Evolutionary conservation across 2,329 filamentous ascomycete species (phyloP), one percentile per base, ranked within the genome.

Genomic region (Alternaria incomplexa): DNA sequence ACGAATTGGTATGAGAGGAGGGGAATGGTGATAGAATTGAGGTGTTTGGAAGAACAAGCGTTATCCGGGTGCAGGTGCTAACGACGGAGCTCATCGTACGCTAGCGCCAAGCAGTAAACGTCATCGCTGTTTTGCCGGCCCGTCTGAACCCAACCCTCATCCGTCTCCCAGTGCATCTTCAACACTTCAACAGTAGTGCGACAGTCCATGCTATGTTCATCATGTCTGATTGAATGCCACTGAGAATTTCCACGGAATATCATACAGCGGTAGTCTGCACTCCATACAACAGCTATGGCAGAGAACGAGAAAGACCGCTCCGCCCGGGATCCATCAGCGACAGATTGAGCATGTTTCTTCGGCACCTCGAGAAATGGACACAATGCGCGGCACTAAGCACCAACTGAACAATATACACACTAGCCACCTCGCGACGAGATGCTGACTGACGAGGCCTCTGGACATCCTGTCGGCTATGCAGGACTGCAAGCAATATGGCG

Each of bases 91-190:
- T 65, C 55, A 25, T 57, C 23, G 50, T 51, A 64, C 56, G 56
- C 56, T 66, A 63, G 54, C 55, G 71, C 72, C 69, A 75, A 74
- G 73, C 44, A 67, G 70, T 40, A 68, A 72, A 71, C 73, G 73
- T 74, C 71, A 74, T 73, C 67, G 63, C 40, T 62, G 36, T 51
- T 30, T 52, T 46, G 61, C 64, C 61, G 61, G 56, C 43, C 47
- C 50, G 26, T 56, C 61, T 56, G 56, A 40, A 48, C 56, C 56
- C 51, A 56, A 44, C 40, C 28, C 51, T 13, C 48, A 23, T 36
- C 20, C 25, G 28, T 36, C 13, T 36, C 7, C 48, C 15, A 36
- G 28, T 30, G 9, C 28, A 36, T 51, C 20, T 20, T 51, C 28
- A 22, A 22, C 48, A 5, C 20, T 20, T 51, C 28, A 22, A 22